Percentiles rank a stretch among this genome's conserved stretches.
Conservation (phyloP, 1,284 basidiomycete species). For the Ustilago vetiveriae region DNA sequence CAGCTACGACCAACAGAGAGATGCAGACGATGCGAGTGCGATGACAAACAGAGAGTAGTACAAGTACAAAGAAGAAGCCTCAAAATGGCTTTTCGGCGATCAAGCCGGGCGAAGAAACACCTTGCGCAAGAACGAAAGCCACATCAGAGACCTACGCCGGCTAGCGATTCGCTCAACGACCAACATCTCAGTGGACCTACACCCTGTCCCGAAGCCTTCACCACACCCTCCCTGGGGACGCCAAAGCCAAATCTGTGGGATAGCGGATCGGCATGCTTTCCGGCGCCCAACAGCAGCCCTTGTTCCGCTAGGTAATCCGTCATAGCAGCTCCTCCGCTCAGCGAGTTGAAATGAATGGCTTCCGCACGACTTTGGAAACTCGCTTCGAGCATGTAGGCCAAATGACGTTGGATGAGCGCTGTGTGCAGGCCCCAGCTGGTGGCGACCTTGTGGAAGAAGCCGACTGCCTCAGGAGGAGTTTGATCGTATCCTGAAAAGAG, state of each 20-base stretch:
- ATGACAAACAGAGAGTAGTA: background rate
- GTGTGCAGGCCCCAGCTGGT: constrained; percentile 71
- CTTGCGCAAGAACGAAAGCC: too few relatives aligned
- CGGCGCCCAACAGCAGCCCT: constrained; percentile 47
- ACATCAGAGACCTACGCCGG: constrained; percentile 2
- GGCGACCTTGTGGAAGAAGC: constrained; percentile 70
- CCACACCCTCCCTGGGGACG: background rate
- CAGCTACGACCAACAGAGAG: too few relatives aligned
- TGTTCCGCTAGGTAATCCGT: constrained; percentile 70
- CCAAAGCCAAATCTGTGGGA: constrained; percentile 24
- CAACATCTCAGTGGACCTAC: constrained; percentile 21
- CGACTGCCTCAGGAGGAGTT: constrained; percentile 71
- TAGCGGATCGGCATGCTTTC: constrained; percentile 23
- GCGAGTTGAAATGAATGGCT: constrained; percentile 71
- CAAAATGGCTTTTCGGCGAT: too few relatives aligned
- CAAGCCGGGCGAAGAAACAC: background rate
- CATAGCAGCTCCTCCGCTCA: constrained; percentile 69
- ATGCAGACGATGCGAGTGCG: background rate
- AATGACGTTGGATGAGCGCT: constrained; percentile 71
- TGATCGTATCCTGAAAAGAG: constrained; percentile 71
- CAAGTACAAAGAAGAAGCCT: background rate
- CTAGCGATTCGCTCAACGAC: constrained; percentile 16
- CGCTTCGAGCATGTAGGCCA: constrained; percentile 73
- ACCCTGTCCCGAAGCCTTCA: background rate
- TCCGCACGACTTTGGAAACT: constrained; percentile 69